These are phyloP conservation scores for Fraxinus albicans DNA, from an alignment of 305 asterid genomes.

Conservation along the genomic window DNA sequence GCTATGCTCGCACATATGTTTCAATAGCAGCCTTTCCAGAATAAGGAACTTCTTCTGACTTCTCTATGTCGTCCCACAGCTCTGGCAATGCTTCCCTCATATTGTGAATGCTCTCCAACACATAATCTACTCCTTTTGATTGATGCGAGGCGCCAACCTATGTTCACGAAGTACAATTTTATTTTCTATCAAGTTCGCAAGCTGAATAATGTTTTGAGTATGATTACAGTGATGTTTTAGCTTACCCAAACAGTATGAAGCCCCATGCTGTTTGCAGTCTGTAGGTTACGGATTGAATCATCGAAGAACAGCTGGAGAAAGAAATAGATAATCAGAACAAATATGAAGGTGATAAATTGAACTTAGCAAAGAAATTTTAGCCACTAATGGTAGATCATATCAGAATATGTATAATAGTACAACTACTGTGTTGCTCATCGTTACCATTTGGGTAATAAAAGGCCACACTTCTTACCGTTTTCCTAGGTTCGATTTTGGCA, in stretches of 20 bases:
- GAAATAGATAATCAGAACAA: neutral
- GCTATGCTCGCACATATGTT: conserved; percentile 59
- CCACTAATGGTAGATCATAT: neutral
- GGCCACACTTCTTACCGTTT: conserved; percentile 49
- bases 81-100: conserved; percentile 84
- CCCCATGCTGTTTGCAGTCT: conserved; percentile 62
- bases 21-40: conserved; percentile 57
- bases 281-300: conserved; percentile 81
- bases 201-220: neutral
- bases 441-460: neutral
- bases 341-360: neutral
- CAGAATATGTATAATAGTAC: neutral
- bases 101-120: conserved; percentile 87
- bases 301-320: conserved; percentile 75
- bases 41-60: conserved; percentile 43
- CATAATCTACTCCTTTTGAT: conserved; percentile 62
- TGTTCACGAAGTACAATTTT: conserved; percentile 11
- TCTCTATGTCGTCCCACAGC: conserved; percentile 70
- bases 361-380: neutral
- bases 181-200: neutral
- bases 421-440: neutral
- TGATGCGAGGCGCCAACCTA: conserved; percentile 74
- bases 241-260: conserved; percentile 81
- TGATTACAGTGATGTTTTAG: neutral
- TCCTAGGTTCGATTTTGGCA: conserved; percentile 65